phyloP scores from a whole-genome alignment of 352 stramenopile genomes.

The Phytophthora ramorum region DNA sequence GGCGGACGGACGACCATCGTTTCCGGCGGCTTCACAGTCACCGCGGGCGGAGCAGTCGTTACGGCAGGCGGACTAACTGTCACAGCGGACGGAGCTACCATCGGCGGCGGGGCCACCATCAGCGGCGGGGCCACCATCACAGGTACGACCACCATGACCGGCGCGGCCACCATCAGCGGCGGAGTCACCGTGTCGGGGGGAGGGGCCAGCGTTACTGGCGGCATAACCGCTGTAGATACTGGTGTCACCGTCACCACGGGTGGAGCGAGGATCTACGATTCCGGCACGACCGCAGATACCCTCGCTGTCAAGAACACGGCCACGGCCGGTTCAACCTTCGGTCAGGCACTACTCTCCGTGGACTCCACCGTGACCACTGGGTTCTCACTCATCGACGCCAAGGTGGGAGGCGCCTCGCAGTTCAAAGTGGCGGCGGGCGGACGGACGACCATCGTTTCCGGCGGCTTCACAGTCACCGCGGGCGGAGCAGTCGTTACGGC shows the following conservation, averaged over 20 bases:
- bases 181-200: not conserved
- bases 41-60: not conserved
- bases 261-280: constrained; percentile 1
- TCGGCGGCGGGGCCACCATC: not conserved
- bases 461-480: constrained; percentile 2
- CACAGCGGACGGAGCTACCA: not conserved
- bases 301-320: constrained; percentile 9
- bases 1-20: not conserved
- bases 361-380: not conserved
- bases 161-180: too few relatives aligned
- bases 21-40: not conserved
- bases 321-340: too few relatives aligned
- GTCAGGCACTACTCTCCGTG: too few relatives aligned
- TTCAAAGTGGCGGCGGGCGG: too few relatives aligned
- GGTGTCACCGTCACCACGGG: not conserved
- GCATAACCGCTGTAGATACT: constrained; percentile 6
- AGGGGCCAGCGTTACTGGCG: not conserved
- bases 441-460: not conserved
- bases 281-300: not conserved
- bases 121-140: too few relatives aligned
- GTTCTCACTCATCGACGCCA: not conserved
- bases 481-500: not conserved
- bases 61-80: not conserved
- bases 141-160: too few relatives aligned
- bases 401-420: too few relatives aligned